Conservation (phyloP, 139 green algal genomes). For the Chlorella sp. region DNA sequence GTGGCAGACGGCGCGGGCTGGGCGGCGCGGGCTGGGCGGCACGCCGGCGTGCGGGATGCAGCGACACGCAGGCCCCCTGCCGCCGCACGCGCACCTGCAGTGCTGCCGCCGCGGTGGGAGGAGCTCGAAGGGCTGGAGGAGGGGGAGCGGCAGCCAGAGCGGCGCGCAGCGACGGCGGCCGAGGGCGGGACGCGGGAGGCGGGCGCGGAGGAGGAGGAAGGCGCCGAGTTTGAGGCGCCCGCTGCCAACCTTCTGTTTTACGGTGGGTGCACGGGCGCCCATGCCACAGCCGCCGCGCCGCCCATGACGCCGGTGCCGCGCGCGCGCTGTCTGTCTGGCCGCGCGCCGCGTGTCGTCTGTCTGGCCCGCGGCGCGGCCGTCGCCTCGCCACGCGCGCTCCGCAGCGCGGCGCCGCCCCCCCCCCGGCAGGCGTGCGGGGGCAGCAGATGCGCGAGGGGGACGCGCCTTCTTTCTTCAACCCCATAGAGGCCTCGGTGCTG, state of each 20-base stretch:
- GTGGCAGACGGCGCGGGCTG: too few species aligned
- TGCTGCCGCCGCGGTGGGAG: constrained; percentile 22
- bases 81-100: neutral
- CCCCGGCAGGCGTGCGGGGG: constrained; percentile 63
- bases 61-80: neutral
- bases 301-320: too few species aligned
- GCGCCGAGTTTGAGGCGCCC: neutral
- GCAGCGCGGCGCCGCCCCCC: too few species aligned
- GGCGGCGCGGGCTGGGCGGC: too few species aligned
- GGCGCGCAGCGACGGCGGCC: neutral
- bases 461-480: constrained; percentile 70
- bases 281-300: too few species aligned
- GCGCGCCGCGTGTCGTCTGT: too few species aligned
- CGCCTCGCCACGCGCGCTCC: too few species aligned
- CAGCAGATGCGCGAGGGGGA: constrained; percentile 65
- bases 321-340: too few species aligned
- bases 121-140: constrained; percentile 7
- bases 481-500: constrained; percentile 71
- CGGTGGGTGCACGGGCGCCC: too few species aligned
- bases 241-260: constrained; percentile 62
- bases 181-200: neutral
- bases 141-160: neutral
- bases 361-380: too few species aligned
- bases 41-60: too few species aligned
- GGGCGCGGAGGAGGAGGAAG: neutral